phyloP scores from a whole-genome alignment of 495 filamentous ascomycete species.

The Penicillium bovifimosum region DNA sequence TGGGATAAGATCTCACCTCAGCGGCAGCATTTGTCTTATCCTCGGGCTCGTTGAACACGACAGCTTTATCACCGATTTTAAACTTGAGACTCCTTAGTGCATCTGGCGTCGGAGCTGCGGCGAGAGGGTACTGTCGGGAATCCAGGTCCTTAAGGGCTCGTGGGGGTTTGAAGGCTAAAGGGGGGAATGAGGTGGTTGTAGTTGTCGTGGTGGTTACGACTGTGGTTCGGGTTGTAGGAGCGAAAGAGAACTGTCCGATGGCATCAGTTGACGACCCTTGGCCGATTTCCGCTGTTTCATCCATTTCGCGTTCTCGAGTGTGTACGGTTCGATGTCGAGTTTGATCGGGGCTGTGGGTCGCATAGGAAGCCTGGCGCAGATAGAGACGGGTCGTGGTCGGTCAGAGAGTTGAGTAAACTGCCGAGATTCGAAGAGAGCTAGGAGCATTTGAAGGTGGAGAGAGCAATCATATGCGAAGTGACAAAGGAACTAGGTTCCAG shows the following conservation, averaged over 20 bases:
- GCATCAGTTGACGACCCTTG: slow-evolving; percentile 26
- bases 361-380: slow-evolving; percentile 10
- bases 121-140: slow-evolving; percentile 84
- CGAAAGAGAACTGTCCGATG: slow-evolving; percentile 63
- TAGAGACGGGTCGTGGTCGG: slow-evolving; percentile 20
- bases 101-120: slow-evolving; percentile 69
- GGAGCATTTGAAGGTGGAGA: slow-evolving; percentile 17
- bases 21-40: slow-evolving; percentile 48
- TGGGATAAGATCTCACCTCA: slow-evolving; percentile 50
- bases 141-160: slow-evolving; percentile 70
- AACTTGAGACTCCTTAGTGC: slow-evolving; percentile 69
- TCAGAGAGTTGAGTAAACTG: slow-evolving; percentile 9
- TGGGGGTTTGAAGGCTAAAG: slow-evolving; percentile 70
- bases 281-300: slow-evolving; percentile 19
- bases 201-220: slow-evolving; percentile 92
- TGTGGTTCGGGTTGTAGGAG: slow-evolving; percentile 66
- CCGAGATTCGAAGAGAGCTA: slow-evolving; percentile 7
- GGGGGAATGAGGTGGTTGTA: slow-evolving; percentile 84
- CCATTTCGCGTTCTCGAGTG: slow-evolving; percentile 26
- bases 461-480: slow-evolving; percentile 10
- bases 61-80: slow-evolving; percentile 58
- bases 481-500: slow-evolving; percentile 13
- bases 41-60: slow-evolving; percentile 63
- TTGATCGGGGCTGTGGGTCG: slow-evolving; percentile 1
- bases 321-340: slow-evolving; percentile 12